These are phyloP conservation scores for Cyberlindnera sargentensis DNA, from an alignment of 805 yeast genomes.

Conservation along the genomic window DNA sequence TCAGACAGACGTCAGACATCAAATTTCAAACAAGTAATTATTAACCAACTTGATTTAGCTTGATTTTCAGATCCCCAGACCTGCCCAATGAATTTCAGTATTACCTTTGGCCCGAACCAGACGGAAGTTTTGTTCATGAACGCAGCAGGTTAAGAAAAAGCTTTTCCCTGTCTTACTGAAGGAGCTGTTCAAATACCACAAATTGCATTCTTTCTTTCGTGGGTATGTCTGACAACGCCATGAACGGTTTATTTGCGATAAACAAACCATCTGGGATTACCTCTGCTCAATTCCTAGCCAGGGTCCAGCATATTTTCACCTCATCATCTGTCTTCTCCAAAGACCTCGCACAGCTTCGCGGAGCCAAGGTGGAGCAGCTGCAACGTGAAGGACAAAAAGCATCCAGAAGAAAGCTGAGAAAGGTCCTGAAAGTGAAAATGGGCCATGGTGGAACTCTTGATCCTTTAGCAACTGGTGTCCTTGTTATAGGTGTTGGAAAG, in stretches of 20 bases:
- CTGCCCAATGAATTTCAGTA: conserved; percentile 12
- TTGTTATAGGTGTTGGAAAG: conserved; percentile 83
- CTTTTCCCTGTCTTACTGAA: too few relatives aligned
- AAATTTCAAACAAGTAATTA: conserved; percentile 17
- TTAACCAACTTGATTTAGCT: conserved; percentile 3
- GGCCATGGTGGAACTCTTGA: conserved; percentile 99
- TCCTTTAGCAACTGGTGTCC: conserved; percentile 91
- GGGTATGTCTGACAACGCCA: conserved; percentile 18
- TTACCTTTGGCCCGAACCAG: too few relatives aligned
- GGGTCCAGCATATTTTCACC: conserved; percentile 57
- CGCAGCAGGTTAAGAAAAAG: not conserved
- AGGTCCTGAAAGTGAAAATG: conserved; percentile 62
- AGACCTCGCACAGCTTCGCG: conserved; percentile 44
- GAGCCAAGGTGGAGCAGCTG: conserved; percentile 35
- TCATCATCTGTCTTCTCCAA: conserved; percentile 48
- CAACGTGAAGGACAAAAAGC: conserved; percentile 36
- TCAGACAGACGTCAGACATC: not conserved
- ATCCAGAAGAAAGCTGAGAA: conserved; percentile 43
- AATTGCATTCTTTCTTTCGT: not conserved
- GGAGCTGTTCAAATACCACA: not conserved
- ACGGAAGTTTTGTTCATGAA: too few relatives aligned
- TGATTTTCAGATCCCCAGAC: conserved; percentile 47
- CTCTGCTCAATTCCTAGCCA: conserved; percentile 66
- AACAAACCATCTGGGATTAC: conserved; percentile 83
- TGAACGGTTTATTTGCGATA: conserved; percentile 93